A percentile compares a stretch with the other conserved stretches of the same genome.
phyloP scores from a whole-genome alignment of 2,329 filamentous ascomycete genomes.

The Fusarium musae region DNA sequence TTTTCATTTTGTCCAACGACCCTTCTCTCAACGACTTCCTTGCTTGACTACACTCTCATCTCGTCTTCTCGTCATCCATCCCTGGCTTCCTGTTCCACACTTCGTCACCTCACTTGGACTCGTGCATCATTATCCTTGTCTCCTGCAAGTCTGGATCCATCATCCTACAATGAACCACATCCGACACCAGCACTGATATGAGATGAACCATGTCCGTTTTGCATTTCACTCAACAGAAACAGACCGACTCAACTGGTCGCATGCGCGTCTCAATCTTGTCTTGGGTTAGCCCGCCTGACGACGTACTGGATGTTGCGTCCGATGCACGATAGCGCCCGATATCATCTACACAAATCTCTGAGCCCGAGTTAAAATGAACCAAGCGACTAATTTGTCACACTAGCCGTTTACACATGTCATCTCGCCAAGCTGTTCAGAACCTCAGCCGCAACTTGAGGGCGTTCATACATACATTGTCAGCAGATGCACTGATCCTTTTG shows the following conservation, averaged over 20 bases:
- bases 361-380: constrained; percentile 20
- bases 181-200: constrained; percentile 15
- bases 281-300: constrained; percentile 4
- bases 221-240: neutral
- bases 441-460: constrained; percentile 23
- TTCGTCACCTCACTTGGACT: constrained; percentile 10
- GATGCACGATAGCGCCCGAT: constrained; percentile 1
- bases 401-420: constrained; percentile 28
- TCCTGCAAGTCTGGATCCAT: constrained; percentile 1
- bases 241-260: neutral
- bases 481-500: constrained; percentile 31
- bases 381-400: constrained; percentile 36
- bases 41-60: neutral
- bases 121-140: constrained; percentile 10
- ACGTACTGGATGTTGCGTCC: constrained; percentile 13
- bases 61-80: neutral
- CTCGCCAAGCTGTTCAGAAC: constrained; percentile 8
- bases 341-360: neutral
- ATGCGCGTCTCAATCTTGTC: constrained; percentile 8
- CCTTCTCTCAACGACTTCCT: neutral
- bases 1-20: constrained; percentile 9
- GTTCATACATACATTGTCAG: constrained; percentile 13
- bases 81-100: constrained; percentile 6
- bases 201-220: neutral
- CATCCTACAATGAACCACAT: constrained; percentile 3